Evolutionary conservation across 192 early-diverging fungal species (phyloP).

Genomic region (Coemansia sp.): DNA sequence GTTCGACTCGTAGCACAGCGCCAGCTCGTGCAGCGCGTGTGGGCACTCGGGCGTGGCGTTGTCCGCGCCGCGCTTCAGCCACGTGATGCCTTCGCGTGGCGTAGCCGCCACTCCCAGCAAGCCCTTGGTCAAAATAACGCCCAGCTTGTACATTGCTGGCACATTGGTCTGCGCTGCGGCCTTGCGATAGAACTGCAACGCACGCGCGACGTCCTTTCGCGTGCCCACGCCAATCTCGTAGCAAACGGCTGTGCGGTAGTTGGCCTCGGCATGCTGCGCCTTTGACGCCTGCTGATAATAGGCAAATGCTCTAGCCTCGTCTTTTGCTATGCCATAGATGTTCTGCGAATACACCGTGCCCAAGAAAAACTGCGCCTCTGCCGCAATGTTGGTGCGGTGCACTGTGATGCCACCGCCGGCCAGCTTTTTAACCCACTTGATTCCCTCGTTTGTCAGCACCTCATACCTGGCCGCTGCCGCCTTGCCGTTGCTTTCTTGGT

Average conservation of each 20-base stretch:
- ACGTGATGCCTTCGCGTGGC: conserved; percentile 91
- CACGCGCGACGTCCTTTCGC: conserved; percentile 76
- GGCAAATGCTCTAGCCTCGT: conserved; percentile 89
- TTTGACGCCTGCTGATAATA: conserved; percentile 94
- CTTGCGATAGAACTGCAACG: conserved; percentile 93
- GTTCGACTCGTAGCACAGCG: conserved; percentile 77
- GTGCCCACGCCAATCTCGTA: conserved; percentile 97
- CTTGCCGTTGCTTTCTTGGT: conserved; percentile 70
- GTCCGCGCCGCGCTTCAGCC: conserved; percentile 92
- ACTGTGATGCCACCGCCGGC: conserved; percentile 67
- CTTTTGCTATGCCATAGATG: conserved; percentile 72
- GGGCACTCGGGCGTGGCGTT: conserved; percentile 91
- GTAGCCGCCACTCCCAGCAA: conserved; percentile 73
- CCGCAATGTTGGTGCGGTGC: conserved; percentile 71
- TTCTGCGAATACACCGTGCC: conserved; percentile 91
- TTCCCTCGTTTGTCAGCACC: conserved; percentile 74
- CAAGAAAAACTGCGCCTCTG: conserved; percentile 93
- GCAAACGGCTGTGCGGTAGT: conserved; percentile 94
- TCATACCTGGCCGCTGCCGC: conserved; percentile 74
- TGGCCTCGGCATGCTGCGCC: conserved; percentile 87
- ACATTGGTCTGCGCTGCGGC: conserved; percentile 89
- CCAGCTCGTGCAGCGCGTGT: conserved; percentile 93
- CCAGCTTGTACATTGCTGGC: conserved; percentile 97
- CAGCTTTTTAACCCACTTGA: conserved; percentile 87
- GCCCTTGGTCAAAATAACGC: conserved; percentile 89